phyloP scores from a whole-genome alignment of 768 basidiomycete species.

The Gymnopilus dilepis region DNA sequence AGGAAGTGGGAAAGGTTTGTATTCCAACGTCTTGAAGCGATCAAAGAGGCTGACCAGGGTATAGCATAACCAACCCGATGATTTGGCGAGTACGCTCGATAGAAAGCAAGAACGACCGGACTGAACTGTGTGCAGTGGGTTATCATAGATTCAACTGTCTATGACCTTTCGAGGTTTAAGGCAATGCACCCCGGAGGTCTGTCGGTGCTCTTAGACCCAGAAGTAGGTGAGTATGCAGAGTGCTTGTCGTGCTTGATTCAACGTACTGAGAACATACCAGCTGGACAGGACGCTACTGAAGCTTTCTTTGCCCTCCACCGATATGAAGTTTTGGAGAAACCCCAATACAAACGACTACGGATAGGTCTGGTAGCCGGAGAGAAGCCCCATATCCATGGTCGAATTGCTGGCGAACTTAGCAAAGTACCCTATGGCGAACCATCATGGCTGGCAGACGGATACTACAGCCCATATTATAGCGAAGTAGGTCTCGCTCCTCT shows the following conservation, averaged over 20 bases:
- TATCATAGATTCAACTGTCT: constrained; percentile 83
- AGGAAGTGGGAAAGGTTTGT: constrained; percentile 38
- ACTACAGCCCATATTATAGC: constrained; percentile 77
- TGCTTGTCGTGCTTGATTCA: not conserved
- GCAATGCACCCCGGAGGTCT: constrained; percentile 84
- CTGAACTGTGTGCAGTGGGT: constrained; percentile 61
- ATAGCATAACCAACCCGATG: constrained; percentile 78
- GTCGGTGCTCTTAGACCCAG: constrained; percentile 72
- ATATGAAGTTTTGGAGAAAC: constrained; percentile 77
- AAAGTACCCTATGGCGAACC: constrained; percentile 90
- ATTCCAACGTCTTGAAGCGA: not conserved
- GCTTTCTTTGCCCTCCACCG: constrained; percentile 90
- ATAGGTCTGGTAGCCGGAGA: constrained; percentile 75
- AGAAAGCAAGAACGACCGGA: not conserved
- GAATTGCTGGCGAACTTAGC: constrained; percentile 63
- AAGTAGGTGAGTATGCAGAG: constrained; percentile 58
- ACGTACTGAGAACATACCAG: constrained; percentile 37
- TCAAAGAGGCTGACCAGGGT: not conserved
- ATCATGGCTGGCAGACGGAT: constrained; percentile 75
- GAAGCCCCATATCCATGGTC: constrained; percentile 54
- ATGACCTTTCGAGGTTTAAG: constrained; percentile 79
- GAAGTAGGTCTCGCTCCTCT: constrained; percentile 45
- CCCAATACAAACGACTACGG: constrained; percentile 75
- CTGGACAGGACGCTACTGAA: constrained; percentile 87
- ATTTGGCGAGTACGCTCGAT: constrained; percentile 56